These are phyloP conservation scores for Megacollybia marginata DNA, from an alignment of 768 basidiomycete genomes.

Conservation along the genomic window DNA sequence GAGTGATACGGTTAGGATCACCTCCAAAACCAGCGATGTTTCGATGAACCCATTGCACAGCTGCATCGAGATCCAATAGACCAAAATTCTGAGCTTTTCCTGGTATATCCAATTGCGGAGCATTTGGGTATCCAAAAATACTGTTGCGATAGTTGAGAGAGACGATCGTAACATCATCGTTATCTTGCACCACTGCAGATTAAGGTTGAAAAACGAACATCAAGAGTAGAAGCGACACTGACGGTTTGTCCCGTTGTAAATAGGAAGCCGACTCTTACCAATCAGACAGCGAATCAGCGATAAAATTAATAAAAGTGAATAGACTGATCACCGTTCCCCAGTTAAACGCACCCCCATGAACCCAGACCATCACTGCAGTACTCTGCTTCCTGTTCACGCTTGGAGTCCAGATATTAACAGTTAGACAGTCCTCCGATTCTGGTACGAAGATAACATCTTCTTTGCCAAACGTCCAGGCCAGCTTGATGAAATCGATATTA, in stretches of 20 bases:
- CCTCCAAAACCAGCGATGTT: slow-evolving; percentile 32
- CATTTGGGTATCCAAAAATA: slow-evolving; percentile 31
- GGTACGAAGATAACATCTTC: slow-evolving; percentile 7
- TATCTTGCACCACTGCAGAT: slow-evolving; percentile 14
- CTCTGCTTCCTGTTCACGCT: slow-evolving; percentile 21
- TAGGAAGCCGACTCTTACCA: slow-evolving; percentile 16
- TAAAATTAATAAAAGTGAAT: not conserved
- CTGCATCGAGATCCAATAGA: slow-evolving; percentile 29
- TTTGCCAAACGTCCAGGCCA: not conserved
- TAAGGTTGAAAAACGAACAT: too few relatives aligned
- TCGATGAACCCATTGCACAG: slow-evolving; percentile 37
- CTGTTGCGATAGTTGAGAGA: slow-evolving; percentile 32
- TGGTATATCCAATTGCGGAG: slow-evolving; percentile 24
- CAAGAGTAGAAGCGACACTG: too few relatives aligned
- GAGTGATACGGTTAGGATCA: slow-evolving; percentile 21
- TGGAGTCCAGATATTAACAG: slow-evolving; percentile 34
- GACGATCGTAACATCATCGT: slow-evolving; percentile 27
- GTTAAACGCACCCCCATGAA: slow-evolving; percentile 12
- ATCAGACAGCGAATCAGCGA: not conserved
- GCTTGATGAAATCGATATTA: not conserved
- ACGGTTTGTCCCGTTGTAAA: slow-evolving; percentile 16
- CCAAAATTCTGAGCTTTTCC: slow-evolving; percentile 28
- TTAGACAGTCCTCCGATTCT: slow-evolving; percentile 29
- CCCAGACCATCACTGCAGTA: slow-evolving; percentile 21
- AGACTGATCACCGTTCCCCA: not conserved